Base-by-base conservation (phyloP, 805 yeast genomes). In the Starmerella stellata region DNA sequence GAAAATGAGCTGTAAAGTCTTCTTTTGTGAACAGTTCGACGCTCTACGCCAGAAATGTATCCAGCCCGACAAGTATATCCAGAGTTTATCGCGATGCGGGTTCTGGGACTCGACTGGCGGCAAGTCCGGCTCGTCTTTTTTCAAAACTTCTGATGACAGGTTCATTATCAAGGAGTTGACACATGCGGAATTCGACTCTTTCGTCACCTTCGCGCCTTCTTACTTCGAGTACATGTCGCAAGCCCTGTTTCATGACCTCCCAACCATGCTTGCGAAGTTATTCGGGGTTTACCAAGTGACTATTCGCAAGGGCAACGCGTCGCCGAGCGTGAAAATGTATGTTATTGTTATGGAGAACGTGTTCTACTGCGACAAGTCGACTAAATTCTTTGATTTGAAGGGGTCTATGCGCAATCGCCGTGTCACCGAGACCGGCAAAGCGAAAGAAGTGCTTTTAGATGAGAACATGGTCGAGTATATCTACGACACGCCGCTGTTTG, bases 401-500 rank as follows among this genome's bases (percentile, higher is more conserved):
- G 99, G 99, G 0, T 85, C 96, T 0, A 90, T 90, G 96, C 65
- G 98, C 44, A 90, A 90, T 57, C 67, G 99, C 47, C 95, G 87
- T 52, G 98, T 87, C 28, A 78, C 85, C 49, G 94, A 87, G 55
- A 92, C 98, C 0, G 98, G 98, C 5, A 76, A 74, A 52, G 94
- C 78, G 45, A 83, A 90, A 52, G 96, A 90, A 57, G 99, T 90
- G 1, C 61, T 90, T 20, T 60, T 90, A 39, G 99, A 90, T 58
- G 99, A 90, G 52, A 90, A 90, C 53, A 90, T 90, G 98, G 92
- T 90, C 44, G 98, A 90, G 54, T 90, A 82, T 54, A 87, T 92
- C 42, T 90, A 82, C 52, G 98, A 90, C 55, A 77, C 92, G 19
- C 99, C 99, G 0, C 69, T 90, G 28, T 92, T 82, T 63, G 93